A percentile compares a stretch with the other conserved stretches of the same genome.
Evolutionary conservation across 768 basidiomycete genomes (phyloP).

Genomic region (Boletus tylopilopsis): DNA sequence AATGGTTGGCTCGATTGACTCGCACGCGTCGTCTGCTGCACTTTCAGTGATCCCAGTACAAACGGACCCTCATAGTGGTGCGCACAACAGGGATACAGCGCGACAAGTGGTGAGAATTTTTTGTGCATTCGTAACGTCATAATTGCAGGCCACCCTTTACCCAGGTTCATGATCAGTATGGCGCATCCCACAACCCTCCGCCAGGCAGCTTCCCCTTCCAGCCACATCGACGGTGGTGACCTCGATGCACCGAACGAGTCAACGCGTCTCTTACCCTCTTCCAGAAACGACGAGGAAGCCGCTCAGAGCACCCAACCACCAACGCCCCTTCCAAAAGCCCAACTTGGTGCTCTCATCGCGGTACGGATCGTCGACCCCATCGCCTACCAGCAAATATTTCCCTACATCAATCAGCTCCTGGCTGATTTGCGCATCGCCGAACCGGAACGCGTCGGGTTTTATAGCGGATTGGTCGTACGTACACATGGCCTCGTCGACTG

Average conservation of each 20-base stretch:
- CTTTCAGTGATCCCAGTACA: too few species aligned
- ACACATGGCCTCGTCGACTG: constrained; percentile 8
- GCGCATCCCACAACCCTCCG: too few species aligned
- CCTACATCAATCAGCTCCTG: constrained; percentile 67
- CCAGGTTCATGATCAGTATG: too few species aligned
- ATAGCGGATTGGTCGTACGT: constrained; percentile 58
- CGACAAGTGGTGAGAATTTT: too few species aligned
- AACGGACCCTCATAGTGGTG: too few species aligned
- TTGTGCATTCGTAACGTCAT: too few species aligned
- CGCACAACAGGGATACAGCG: too few species aligned
- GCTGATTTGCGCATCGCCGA: constrained; percentile 48
- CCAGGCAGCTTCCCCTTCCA: too few species aligned
- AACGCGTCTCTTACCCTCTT: constrained; percentile 13
- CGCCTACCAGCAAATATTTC: constrained; percentile 57
- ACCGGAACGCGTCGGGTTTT: constrained; percentile 57
- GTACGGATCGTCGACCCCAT: constrained; percentile 57
- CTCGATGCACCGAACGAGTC: constrained; percentile 5
- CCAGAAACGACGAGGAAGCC: constrained; percentile 6
- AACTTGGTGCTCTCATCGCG: constrained; percentile 37
- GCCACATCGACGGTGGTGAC: background rate
- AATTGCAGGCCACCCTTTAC: too few species aligned
- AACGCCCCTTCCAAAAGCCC: constrained; percentile 41
- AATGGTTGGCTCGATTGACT: too few species aligned
- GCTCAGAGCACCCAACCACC: background rate
- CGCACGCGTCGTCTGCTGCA: too few species aligned